phyloP scores from a whole-genome alignment of 306 rosid species.

The Medicago truncatula region MtrunA17r5.0-ANR NC_053045.1:46193001-46193500 shows the following conservation, averaged over 20 bases:
- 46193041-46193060: slow-evolving; percentile 3
- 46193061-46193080: background rate
- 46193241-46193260: too few species aligned
- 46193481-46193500: background rate
- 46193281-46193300: background rate
- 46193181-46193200: background rate
- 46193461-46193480: background rate
- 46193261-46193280: too few species aligned
- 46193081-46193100: background rate
- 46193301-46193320: background rate
- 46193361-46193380: background rate
- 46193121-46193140: background rate
- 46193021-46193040: slow-evolving; percentile 11
- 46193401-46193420: background rate
- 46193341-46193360: background rate
- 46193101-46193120: background rate
- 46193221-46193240: too few species aligned
- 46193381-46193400: background rate
- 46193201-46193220: too few species aligned
- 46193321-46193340: background rate
- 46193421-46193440: background rate
- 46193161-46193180: background rate
- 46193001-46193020: background rate
- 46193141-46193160: background rate
- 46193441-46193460: background rate